phyloP scores from a whole-genome alignment of 257 asterid genomes.

The Ophiorrhiza pumila region DNA sequence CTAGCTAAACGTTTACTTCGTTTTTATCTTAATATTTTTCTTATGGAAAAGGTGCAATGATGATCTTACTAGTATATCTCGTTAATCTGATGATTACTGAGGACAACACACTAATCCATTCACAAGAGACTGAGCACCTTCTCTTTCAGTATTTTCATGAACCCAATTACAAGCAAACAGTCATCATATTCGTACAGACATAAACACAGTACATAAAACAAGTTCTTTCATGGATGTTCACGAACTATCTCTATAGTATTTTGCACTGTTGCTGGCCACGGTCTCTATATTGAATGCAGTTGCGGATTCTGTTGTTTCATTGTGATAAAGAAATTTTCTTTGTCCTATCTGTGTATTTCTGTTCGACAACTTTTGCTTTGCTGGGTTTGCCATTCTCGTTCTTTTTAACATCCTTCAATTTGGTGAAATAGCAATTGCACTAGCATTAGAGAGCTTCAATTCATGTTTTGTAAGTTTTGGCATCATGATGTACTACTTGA shows the following conservation, averaged over 20 bases:
- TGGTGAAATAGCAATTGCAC: neutral
- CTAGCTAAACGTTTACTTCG: neutral
- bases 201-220: neutral
- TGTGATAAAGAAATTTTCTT: neutral
- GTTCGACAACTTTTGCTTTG: neutral
- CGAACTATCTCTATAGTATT: neutral
- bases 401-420: neutral
- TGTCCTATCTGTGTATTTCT: neutral
- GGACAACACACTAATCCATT: conserved; percentile 9
- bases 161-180: neutral
- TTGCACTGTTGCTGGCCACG: neutral
- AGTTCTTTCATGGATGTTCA: neutral
- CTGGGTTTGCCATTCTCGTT: neutral
- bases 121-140: conserved; percentile 9
- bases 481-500: neutral
- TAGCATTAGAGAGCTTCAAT: neutral
- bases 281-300: neutral
- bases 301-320: neutral
- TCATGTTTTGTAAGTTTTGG: neutral
- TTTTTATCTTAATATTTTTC: neutral
- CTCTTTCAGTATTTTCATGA: neutral
- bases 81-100: conserved; percentile 20
- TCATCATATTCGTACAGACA: neutral
- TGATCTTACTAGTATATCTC: conserved; percentile 13
- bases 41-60: conserved; percentile 12